These are phyloP conservation scores for Phytophthora sojae DNA, from an alignment of 352 stramenopile genomes.

Conservation along the genomic window DNA sequence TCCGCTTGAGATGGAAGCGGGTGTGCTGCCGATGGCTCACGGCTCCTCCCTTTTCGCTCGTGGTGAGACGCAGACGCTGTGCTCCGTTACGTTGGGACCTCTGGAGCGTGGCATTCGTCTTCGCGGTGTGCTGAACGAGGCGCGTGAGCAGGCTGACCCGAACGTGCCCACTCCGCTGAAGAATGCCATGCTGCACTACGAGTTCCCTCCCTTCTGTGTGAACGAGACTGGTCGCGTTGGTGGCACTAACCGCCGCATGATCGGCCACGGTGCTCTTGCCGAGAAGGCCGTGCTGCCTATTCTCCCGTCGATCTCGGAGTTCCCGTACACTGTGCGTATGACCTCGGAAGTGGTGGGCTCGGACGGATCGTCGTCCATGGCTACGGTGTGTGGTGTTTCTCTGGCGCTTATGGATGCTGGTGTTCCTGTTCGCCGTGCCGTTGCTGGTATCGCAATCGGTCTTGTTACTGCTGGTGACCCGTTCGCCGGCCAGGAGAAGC, in stretches of 20 bases:
- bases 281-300: conserved; percentile 96
- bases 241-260: conserved; percentile 92
- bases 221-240: conserved; percentile 93
- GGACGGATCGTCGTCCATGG: conserved; percentile 96
- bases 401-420: conserved; percentile 97
- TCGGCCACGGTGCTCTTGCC: conserved; percentile 97
- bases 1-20: conserved; percentile 85
- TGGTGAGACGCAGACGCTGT: conserved; percentile 91
- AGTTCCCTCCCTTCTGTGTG: conserved; percentile 98
- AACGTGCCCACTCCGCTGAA: conserved; percentile 52
- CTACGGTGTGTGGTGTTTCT: conserved; percentile 96
- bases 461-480: conserved; percentile 78
- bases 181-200: conserved; percentile 97
- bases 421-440: conserved; percentile 93
- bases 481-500: conserved; percentile 56
- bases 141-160: conserved; percentile 44
- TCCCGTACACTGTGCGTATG: conserved; percentile 97
- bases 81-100: conserved; percentile 89
- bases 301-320: conserved; percentile 92
- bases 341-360: conserved; percentile 97
- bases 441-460: conserved; percentile 97
- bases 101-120: conserved; percentile 78
- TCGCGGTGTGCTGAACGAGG: conserved; percentile 64
- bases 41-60: conserved; percentile 90
- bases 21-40: conserved; percentile 90